Evolutionary conservation across 352 stramenopile species (phyloP), one percentile per base, ranked within the genome.

Genomic region (Phytophthora brassicae): DNA sequence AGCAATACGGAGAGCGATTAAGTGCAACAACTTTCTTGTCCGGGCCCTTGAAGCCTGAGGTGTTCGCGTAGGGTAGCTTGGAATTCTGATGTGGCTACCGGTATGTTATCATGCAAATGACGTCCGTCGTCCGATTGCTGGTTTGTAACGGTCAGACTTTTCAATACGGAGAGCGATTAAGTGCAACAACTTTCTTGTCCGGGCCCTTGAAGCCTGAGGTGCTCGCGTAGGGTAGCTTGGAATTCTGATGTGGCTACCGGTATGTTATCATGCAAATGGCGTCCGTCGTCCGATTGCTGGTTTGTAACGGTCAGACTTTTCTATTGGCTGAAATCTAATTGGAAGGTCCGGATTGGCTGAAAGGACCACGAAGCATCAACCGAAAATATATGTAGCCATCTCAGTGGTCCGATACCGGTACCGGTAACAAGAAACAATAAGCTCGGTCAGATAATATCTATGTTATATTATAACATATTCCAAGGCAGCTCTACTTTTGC

Each of bases 301-400:
- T 31, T 13, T 4, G 31, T 46, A 60, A 55, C 54, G 43, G 23
- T 41, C 12, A 31, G 4, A 2, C 7, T 8, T 35, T 41, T 35
- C 38, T 33, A 68, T 68, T 68, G 54, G 61, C 26, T 59, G 29
- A 55, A 64, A 55, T n/a, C 12, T 23, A 12, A n/a, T 16, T 24
- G 8, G 12, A 28, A 17, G 9, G 26, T 9, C 7, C 3, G 45
- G 26, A 41, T 52, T 52, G 26, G 45, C 6, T 52, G 17, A 24
- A 44, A 39, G 19, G n/a, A 26, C 45, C n/a, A n/a, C n/a, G n/a
- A n/a, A n/a, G n/a, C n/a, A n/a, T n/a, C n/a, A n/a, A n/a, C n/a
- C n/a, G n/a, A n/a, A n/a, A n/a, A n/a, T n/a, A n/a, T n/a, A 11
- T 52, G 39, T 53, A 60, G 58, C 41, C 50, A 54, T 60, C 41